Percentiles rank a stretch among this genome's conserved stretches.
Conservation (phyloP, 2,329 filamentous ascomycete species). For the Pezicula radicicola region DNA sequence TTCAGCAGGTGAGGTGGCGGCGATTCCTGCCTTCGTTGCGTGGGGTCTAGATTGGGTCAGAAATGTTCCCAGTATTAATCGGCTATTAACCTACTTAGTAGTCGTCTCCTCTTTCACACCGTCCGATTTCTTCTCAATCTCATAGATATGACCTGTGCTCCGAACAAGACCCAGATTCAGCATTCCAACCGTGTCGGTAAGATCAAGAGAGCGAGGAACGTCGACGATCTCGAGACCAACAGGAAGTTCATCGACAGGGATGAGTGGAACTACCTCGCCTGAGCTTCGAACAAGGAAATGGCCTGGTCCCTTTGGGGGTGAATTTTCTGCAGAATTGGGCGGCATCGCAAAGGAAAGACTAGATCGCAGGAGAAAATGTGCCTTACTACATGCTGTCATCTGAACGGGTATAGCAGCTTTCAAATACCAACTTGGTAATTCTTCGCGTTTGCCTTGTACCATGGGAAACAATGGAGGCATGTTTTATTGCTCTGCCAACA, state of each 20-base stretch:
- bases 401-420: neutral
- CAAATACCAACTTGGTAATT: neutral
- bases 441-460: neutral
- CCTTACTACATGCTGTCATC: neutral
- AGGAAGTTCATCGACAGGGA: slow-evolving; percentile 51
- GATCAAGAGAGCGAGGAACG: slow-evolving; percentile 32
- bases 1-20: neutral
- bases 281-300: slow-evolving; percentile 44
- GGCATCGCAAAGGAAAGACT: neutral
- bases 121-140: slow-evolving; percentile 5
- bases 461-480: neutral
- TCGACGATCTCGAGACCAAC: slow-evolving; percentile 29
- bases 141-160: slow-evolving; percentile 13
- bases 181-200: slow-evolving; percentile 23
- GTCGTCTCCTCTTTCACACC: neutral
- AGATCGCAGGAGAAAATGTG: neutral
- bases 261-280: slow-evolving; percentile 46
- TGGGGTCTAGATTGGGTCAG: neutral
- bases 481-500: too few relatives aligned
- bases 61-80: neutral
- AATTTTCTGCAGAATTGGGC: slow-evolving; percentile 1
- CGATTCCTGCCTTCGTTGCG: neutral
- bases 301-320: slow-evolving; percentile 14
- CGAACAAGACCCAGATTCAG: slow-evolving; percentile 23
- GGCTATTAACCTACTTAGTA: neutral